Base-by-base conservation (phyloP, 768 basidiomycete species). In the Suillus alpinus region DNA sequence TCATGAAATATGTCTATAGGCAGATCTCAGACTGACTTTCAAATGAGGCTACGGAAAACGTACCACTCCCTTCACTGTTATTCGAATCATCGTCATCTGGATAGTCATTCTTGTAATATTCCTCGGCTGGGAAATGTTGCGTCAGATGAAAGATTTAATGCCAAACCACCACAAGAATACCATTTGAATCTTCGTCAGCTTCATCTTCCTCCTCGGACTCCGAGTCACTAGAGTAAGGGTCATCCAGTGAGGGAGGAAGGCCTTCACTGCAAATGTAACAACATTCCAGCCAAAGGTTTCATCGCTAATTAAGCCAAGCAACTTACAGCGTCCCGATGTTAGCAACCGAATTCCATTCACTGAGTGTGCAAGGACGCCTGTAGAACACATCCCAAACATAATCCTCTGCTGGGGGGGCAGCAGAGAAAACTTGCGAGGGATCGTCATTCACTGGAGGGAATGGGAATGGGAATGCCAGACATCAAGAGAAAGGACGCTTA, bases 351-450 rank as follows among this genome's bases (percentile, higher is more conserved):
- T 83, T 83, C 81, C 86, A 86, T 71, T 88, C 86, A 18, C 78
- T 79, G 43, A 84, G 70, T 12, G 84, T 80, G 20, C 80, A 79
- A 0, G 87, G 86, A 26, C 86, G 79, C 63, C 88, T 88, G 65
- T 91, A 92, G 68, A 92, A 93, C 23, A 93, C 83, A 67, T 93
- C 91, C 85, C 87, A 92, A 26, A 93, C 91, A 64, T 90, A 93
- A 66, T 92, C 91, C 31, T 80, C 80, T 18, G 47, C 10, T 23
- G 26, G 56, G n/a, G 61, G n/a, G 31, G 18, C 49, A 43, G 36
- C 47, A 36, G 31, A 51, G 43, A 62, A 36, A 37, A 57, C 55
- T 26, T 67, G 56, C 43, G 65, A 61, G 10, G 63, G n/a, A 6
- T 66, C 59, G 1, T 73, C 70, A 49, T 69, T 70, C 34, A 77